Evolutionary conservation across 345 rosid species (phyloP).

Genomic region (Citrus hindsii): DNA sequence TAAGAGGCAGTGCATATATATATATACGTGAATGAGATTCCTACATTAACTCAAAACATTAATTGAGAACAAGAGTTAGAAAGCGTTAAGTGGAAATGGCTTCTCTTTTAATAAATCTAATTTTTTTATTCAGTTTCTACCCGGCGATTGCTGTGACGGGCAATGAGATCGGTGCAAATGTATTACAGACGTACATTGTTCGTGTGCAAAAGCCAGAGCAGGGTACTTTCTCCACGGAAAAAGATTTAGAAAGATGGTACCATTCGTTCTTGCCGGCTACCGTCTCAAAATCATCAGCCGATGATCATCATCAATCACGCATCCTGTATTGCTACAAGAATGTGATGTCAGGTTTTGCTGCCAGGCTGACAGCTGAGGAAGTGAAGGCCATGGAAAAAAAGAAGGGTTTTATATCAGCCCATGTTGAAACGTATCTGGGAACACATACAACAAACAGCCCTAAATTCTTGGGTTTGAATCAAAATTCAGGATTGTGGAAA

Average conservation of each 20-base stretch:
- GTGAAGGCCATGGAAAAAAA: constrained; percentile 33
- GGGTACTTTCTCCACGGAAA: background rate
- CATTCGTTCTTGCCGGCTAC: constrained; percentile 30
- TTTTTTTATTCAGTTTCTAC: constrained; percentile 11
- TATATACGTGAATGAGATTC: background rate
- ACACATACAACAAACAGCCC: constrained; percentile 52
- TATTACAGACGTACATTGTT: constrained; percentile 30
- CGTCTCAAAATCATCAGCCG: background rate
- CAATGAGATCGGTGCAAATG: background rate
- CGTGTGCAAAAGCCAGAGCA: constrained; percentile 23
- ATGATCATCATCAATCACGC: constrained; percentile 8
- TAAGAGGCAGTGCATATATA: background rate
- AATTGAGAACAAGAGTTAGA: background rate
- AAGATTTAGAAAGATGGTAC: constrained; percentile 28
- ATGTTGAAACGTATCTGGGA: constrained; percentile 23
- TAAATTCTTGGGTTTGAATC: constrained; percentile 44
- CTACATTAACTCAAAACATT: background rate
- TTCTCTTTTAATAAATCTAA: constrained; percentile 5
- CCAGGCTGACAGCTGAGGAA: constrained; percentile 44
- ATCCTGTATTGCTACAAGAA: constrained; percentile 35
- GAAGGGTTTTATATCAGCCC: constrained; percentile 36
- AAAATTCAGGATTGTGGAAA: constrained; percentile 32
- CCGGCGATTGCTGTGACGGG: constrained; percentile 3
- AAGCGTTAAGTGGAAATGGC: constrained; percentile 1
- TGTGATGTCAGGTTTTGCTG: constrained; percentile 47